These are phyloP conservation scores for Salinomyces thailandicus DNA, from an alignment of 2,329 filamentous ascomycete genomes.

Conservation along the genomic window DNA sequence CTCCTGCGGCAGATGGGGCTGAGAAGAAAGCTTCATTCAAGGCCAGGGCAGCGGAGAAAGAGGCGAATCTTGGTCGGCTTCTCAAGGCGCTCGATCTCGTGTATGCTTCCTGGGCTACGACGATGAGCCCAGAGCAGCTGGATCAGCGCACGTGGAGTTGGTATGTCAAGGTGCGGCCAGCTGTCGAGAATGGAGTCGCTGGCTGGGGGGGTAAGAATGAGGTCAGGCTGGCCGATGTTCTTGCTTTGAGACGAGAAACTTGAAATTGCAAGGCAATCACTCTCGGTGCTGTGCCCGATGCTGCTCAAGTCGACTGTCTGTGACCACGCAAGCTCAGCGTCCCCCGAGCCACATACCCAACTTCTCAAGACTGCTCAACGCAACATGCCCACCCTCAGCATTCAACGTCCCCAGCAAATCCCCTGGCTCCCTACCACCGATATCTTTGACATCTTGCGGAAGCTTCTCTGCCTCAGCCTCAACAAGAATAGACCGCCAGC, in stretches of 20 bases:
- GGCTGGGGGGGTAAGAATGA: constrained; percentile 78
- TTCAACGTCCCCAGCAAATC: neutral
- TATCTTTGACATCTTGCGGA: neutral
- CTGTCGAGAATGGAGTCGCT: constrained; percentile 60
- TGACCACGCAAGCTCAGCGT: neutral
- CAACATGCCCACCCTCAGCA: neutral
- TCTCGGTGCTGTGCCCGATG: too few species aligned
- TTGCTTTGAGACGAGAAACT: constrained; percentile 36
- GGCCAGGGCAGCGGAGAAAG: constrained; percentile 49
- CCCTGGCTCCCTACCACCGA: neutral
- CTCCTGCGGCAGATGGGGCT: constrained; percentile 22
- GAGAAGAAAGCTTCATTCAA: constrained; percentile 45
- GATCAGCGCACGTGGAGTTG: constrained; percentile 70
- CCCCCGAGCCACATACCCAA: neutral
- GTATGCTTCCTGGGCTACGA: constrained; percentile 62
- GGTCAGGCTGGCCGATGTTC: constrained; percentile 55
- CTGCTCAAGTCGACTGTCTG: neutral
- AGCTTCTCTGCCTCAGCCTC: neutral
- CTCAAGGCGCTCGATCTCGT: constrained; percentile 62
- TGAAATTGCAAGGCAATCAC: too few species aligned
- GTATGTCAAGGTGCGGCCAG: constrained; percentile 68
- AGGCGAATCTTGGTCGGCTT: constrained; percentile 58
- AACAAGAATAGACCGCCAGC: constrained; percentile 38
- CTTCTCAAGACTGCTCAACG: constrained; percentile 1
- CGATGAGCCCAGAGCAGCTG: constrained; percentile 54